Percentiles rank a stretch among this genome's conserved stretches.
Conservation (phyloP, 2,329 filamentous ascomycete species). For the Botrytis hyacinthi region DNA sequence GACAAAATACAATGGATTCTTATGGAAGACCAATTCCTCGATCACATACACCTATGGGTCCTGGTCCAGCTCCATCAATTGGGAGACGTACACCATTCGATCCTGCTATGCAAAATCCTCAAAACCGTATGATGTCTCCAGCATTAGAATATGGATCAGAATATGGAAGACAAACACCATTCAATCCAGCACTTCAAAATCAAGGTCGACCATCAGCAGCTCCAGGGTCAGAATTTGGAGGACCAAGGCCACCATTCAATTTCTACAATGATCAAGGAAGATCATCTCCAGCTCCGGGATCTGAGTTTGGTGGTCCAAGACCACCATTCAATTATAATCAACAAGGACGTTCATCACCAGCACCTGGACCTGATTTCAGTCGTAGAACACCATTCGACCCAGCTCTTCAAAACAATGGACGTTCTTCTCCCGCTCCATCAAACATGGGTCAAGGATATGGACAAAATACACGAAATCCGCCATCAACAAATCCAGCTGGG, state of each 20-base stretch:
- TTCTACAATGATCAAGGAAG: background rate
- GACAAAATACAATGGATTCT: conserved; percentile 27
- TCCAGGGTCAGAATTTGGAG: conserved; percentile 9
- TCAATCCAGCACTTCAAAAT: conserved; percentile 8
- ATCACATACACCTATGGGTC: conserved; percentile 32
- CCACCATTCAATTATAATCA: conserved; percentile 7
- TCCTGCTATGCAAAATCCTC: conserved; percentile 19
- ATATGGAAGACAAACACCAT: conserved; percentile 11
- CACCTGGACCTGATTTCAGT: background rate
- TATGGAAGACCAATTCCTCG: conserved; percentile 34
- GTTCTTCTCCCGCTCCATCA: background rate
- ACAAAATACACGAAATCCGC: background rate
- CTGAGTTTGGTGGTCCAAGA: background rate
- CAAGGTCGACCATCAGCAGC: conserved; percentile 1
- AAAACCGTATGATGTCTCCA: conserved; percentile 12
- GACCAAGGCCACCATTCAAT: background rate
- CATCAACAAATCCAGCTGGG: background rate
- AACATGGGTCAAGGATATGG: conserved; percentile 3
- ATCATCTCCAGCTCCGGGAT: background rate
- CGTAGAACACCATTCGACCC: conserved; percentile 16
- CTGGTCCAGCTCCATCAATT: conserved; percentile 32
- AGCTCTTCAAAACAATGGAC: background rate
- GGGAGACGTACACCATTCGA: conserved; percentile 34
- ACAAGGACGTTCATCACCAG: background rate
- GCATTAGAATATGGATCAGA: conserved; percentile 4